Conservation (phyloP, 1,284 basidiomycete species). For the Moesziomyces parantarcticus region DNA sequence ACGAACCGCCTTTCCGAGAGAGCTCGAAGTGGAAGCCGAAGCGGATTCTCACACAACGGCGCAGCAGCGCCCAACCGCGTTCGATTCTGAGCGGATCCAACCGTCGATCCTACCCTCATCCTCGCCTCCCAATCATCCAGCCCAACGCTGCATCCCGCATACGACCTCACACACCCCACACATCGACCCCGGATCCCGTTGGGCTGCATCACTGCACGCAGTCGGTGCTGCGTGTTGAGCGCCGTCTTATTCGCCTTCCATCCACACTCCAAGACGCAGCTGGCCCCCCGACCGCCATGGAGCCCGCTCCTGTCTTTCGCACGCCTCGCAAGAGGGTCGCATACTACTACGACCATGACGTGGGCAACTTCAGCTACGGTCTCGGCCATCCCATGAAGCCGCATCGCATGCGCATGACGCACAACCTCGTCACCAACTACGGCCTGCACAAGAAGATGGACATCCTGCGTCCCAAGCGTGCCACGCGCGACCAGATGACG, state of each 20-base stretch:
- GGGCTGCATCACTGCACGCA: no score
- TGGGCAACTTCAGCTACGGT: constrained; percentile 86
- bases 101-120: no score
- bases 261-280: not conserved
- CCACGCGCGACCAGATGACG: constrained; percentile 84
- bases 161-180: no score
- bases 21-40: no score
- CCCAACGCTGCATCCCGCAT: no score
- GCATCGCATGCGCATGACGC: constrained; percentile 74
- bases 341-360: constrained; percentile 71
- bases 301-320: constrained; percentile 53
- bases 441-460: constrained; percentile 91
- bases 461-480: constrained; percentile 82
- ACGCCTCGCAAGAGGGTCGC: constrained; percentile 52
- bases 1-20: no score
- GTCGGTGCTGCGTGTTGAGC: not conserved
- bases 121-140: no score
- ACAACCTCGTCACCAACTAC: constrained; percentile 90
- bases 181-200: no score
- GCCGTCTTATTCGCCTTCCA: not conserved
- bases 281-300: constrained; percentile 27
- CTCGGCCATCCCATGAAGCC: constrained; percentile 94
- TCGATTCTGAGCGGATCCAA: no score
- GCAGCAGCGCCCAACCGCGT: no score
- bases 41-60: no score